Evolutionary conservation across 1,139 yeast genomes (phyloP).

Genomic region (Kodamaea plutei): DNA sequence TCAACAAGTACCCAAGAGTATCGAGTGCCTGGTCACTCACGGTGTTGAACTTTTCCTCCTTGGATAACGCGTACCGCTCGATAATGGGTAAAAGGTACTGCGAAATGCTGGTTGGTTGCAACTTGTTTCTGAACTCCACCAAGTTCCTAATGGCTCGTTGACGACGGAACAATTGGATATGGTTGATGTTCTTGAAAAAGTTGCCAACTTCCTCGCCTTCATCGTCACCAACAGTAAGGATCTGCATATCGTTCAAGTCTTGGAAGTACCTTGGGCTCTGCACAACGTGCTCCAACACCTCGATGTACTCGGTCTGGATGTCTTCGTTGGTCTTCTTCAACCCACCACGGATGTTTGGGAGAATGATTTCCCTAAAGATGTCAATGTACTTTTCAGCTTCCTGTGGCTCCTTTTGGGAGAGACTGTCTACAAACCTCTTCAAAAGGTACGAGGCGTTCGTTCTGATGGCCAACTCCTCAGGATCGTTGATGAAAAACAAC

Average conservation of each 20-base stretch:
- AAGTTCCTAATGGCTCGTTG: constrained; percentile 74
- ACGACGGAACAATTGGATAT: constrained; percentile 83
- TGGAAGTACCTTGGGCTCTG: constrained; percentile 42
- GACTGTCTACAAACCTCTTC: constrained; percentile 61
- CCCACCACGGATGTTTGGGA: constrained; percentile 70
- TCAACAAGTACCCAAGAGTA: constrained; percentile 57
- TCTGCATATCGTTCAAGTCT: constrained; percentile 65
- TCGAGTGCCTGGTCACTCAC: constrained; percentile 70
- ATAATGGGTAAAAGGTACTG: constrained; percentile 81
- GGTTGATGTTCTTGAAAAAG: constrained; percentile 76
- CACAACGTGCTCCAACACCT: constrained; percentile 63
- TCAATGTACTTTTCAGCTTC: constrained; percentile 33
- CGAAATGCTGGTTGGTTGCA: constrained; percentile 60
- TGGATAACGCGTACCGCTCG: constrained; percentile 64
- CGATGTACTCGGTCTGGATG: constrained; percentile 67
- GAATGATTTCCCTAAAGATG: constrained; percentile 50
- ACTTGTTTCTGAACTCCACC: constrained; percentile 30
- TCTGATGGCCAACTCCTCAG: constrained; percentile 76
- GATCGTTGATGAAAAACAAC: constrained; percentile 71
- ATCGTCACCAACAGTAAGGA: constrained; percentile 39
- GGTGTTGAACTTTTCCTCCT: constrained; percentile 63
- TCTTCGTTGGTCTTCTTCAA: constrained; percentile 59
- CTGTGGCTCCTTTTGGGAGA: constrained; percentile 29
- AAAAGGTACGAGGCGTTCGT: constrained; percentile 70
- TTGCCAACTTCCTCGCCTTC: constrained; percentile 79